Percentiles rank a stretch among this genome's conserved stretches.
phyloP scores from a whole-genome alignment of 2,329 filamentous ascomycete genomes.

The Cylindrodendrum hubeiense region DNA sequence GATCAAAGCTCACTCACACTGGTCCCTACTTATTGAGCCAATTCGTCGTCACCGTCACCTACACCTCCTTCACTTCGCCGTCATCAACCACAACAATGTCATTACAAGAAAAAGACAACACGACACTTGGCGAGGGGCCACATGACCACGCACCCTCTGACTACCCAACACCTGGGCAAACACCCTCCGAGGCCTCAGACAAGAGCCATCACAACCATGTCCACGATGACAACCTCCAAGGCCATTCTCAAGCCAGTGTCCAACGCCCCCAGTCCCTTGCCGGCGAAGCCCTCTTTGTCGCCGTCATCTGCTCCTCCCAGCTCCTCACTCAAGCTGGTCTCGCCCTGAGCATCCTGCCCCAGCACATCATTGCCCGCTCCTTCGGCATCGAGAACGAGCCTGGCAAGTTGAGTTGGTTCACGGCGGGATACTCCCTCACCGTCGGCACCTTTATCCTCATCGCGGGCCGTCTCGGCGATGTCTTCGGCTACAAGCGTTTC shows the following conservation, averaged over 20 bases:
- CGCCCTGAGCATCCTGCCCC: slow-evolving; percentile 34
- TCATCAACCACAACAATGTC: slow-evolving; percentile 5
- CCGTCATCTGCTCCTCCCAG: slow-evolving; percentile 38
- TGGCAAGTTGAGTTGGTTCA: slow-evolving; percentile 61
- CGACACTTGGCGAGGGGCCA: neutral
- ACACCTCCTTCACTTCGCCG: neutral
- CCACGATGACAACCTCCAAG: neutral
- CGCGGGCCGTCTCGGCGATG: slow-evolving; percentile 64
- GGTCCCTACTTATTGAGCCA: neutral
- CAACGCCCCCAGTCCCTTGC: slow-evolving; percentile 9
- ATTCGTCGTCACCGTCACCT: neutral
- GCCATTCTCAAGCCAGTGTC: neutral
- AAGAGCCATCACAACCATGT: slow-evolving; percentile 3
- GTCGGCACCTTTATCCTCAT: slow-evolving; percentile 66
- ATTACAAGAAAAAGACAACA: slow-evolving; percentile 13
- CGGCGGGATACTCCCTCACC: slow-evolving; percentile 65
- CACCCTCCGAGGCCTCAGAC: neutral
- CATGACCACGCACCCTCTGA: neutral
- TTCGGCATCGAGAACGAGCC: slow-evolving; percentile 56
- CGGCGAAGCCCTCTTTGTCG: slow-evolving; percentile 17
- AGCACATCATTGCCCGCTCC: slow-evolving; percentile 58
- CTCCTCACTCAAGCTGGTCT: slow-evolving; percentile 38
- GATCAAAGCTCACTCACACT: neutral
- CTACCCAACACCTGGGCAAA: neutral
- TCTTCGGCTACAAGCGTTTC: slow-evolving; percentile 64